phyloP scores from a whole-genome alignment of 495 filamentous ascomycete genomes.

The Delitschia confertaspora region DNA sequence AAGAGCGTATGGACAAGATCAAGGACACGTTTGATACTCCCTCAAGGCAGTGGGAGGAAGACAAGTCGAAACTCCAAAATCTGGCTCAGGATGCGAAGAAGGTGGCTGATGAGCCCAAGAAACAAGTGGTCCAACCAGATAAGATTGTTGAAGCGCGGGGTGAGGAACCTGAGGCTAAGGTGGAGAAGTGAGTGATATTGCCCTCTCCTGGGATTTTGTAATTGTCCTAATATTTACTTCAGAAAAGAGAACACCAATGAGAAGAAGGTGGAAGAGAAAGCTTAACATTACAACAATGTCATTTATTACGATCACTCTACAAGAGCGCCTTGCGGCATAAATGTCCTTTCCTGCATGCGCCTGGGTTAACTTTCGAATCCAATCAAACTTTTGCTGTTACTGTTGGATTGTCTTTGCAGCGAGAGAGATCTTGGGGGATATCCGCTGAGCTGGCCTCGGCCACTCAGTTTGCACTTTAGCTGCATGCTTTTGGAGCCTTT shows the following conservation, averaged over 20 bases:
- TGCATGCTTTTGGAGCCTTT: not conserved
- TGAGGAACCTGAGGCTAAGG: slow-evolving; percentile 51
- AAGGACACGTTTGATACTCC: slow-evolving; percentile 55
- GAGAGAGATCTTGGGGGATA: too few species aligned
- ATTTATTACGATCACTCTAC: too few species aligned
- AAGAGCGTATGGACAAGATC: slow-evolving; percentile 56
- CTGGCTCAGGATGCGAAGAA: slow-evolving; percentile 49
- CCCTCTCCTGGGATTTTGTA: not conserved
- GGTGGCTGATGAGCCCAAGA: slow-evolving; percentile 37
- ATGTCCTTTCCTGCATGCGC: too few species aligned
- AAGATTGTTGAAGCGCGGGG: slow-evolving; percentile 14
- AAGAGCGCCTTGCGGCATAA: too few species aligned
- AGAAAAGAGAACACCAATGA: not conserved
- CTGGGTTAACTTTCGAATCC: too few species aligned
- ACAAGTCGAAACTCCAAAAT: slow-evolving; percentile 66
- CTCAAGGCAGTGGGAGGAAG: slow-evolving; percentile 59
- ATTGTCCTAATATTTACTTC: not conserved
- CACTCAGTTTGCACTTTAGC: not conserved
- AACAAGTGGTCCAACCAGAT: not conserved
- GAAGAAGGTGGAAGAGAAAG: too few species aligned
- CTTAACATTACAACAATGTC: too few species aligned
- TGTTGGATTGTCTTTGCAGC: too few species aligned
- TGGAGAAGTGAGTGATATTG: slow-evolving; percentile 28
- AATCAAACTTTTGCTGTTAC: too few species aligned
- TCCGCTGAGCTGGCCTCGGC: not conserved